phyloP scores from a whole-genome alignment of 164 flowering plant genomes.

The Annona cherimola region DNA sequence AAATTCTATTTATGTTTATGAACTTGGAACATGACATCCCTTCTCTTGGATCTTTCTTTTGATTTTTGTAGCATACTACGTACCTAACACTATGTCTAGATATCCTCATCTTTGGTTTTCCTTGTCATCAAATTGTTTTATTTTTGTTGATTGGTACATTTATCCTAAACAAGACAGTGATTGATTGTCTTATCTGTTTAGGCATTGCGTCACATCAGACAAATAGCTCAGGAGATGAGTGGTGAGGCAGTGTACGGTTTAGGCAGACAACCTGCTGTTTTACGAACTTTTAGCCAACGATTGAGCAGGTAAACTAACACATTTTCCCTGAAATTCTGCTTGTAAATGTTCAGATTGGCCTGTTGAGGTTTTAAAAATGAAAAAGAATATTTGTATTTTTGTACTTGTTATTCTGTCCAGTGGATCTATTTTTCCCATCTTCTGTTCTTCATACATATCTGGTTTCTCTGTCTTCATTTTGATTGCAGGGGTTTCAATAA shows the following conservation, averaged over 20 bases:
- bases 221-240: conserved; percentile 88
- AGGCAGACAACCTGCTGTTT: conserved; percentile 95
- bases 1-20: too few relatives aligned
- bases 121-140: background rate
- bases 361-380: too few relatives aligned
- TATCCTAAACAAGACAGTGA: conserved; percentile 5
- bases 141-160: background rate
- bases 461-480: background rate
- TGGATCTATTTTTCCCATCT: background rate
- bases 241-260: conserved; percentile 81
- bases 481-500: conserved; percentile 81
- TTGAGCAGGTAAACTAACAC: conserved; percentile 57
- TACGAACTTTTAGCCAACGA: conserved; percentile 88
- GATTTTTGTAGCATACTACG: background rate
- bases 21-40: background rate
- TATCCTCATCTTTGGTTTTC: background rate
- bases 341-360: background rate
- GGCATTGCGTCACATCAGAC: conserved; percentile 83
- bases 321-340: background rate
- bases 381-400: background rate
- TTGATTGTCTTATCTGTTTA: conserved; percentile 17
- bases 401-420: background rate
- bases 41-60: background rate
- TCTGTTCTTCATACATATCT: background rate
- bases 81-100: background rate